A percentile compares a stretch with the other conserved stretches of the same genome.
These are phyloP conservation scores for Marasmius sp. DNA, from an alignment of 1,284 basidiomycete genomes.

Conservation along the genomic window DNA sequence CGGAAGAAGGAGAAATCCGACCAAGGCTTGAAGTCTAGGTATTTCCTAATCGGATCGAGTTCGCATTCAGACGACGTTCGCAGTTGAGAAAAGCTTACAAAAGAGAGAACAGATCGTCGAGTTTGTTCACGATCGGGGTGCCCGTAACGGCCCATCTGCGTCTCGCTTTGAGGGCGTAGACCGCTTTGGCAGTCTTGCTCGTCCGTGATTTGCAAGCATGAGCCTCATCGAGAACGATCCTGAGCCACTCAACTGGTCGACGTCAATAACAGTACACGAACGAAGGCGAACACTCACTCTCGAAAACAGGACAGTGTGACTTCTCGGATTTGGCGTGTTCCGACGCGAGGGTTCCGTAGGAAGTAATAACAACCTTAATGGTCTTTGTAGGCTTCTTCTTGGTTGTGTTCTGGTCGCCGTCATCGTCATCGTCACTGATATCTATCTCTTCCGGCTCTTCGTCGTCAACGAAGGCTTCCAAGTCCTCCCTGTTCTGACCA, in stretches of 20 bases:
- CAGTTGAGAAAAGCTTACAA: constrained; percentile 48
- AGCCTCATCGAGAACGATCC: constrained; percentile 86
- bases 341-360: constrained; percentile 85
- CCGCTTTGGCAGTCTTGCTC: constrained; percentile 90
- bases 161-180: constrained; percentile 79
- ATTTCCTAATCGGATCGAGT: constrained; percentile 56
- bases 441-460: constrained; percentile 13
- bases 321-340: constrained; percentile 75
- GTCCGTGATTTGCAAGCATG: constrained; percentile 93
- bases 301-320: constrained; percentile 63
- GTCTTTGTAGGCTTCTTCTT: constrained; percentile 21
- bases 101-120: constrained; percentile 91
- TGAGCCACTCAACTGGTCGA: constrained; percentile 71
- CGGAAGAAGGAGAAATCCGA: constrained; percentile 86
- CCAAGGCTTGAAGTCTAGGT: constrained; percentile 91
- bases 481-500: constrained; percentile 77
- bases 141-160: constrained; percentile 93
- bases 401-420: constrained; percentile 31
- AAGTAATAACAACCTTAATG: constrained; percentile 85
- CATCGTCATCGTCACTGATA: constrained; percentile 47
- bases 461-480: constrained; percentile 61
- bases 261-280: neutral
- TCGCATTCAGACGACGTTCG: constrained; percentile 3
- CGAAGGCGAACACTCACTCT: constrained; percentile 50
- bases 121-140: constrained; percentile 93